phyloP scores from a whole-genome alignment of 441 rosid genomes.

The Dalechampia spathulata region DNA sequence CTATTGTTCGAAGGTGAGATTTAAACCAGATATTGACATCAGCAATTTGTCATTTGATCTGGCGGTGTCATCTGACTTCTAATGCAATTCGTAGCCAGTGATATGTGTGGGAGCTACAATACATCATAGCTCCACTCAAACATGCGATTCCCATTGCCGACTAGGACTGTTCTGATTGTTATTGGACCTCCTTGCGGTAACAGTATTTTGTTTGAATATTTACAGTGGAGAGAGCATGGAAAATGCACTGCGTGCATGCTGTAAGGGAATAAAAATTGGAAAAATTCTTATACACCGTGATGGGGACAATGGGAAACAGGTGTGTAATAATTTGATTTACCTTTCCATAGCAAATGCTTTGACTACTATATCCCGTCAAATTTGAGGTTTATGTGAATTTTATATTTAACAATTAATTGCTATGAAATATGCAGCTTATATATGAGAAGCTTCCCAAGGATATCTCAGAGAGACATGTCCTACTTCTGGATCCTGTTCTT shows the following conservation, averaged over 20 bases:
- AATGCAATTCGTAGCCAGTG: background rate
- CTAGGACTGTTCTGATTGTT: slow-evolving; percentile 15
- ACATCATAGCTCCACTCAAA: slow-evolving; percentile 4
- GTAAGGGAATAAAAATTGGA: slow-evolving; percentile 96
- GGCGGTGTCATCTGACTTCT: slow-evolving; percentile 1
- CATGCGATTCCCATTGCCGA: slow-evolving; percentile 10
- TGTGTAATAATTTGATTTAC: slow-evolving; percentile 12
- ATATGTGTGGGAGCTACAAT: slow-evolving; percentile 5
- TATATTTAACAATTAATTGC: background rate
- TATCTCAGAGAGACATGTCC: slow-evolving; percentile 89
- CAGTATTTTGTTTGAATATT: slow-evolving; percentile 4
- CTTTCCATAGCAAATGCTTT: background rate
- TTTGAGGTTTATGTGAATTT: background rate
- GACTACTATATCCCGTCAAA: background rate
- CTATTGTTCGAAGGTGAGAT: slow-evolving; percentile 89
- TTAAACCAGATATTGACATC: slow-evolving; percentile 36
- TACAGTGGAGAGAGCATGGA: slow-evolving; percentile 98
- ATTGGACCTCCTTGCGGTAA: slow-evolving; percentile 3
- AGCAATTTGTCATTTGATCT: slow-evolving; percentile 17
- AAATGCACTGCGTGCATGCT: slow-evolving; percentile 93
- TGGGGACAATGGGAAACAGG: slow-evolving; percentile 96
- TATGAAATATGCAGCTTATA: slow-evolving; percentile 53
- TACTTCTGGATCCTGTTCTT: slow-evolving; percentile 95
- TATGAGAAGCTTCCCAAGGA: slow-evolving; percentile 99
- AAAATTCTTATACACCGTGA: slow-evolving; percentile 92